Evolutionary conservation across 345 rosid species (phyloP), one percentile per base, ranked within the genome.

Genomic region (Gynandropsis gynandra): DNA sequence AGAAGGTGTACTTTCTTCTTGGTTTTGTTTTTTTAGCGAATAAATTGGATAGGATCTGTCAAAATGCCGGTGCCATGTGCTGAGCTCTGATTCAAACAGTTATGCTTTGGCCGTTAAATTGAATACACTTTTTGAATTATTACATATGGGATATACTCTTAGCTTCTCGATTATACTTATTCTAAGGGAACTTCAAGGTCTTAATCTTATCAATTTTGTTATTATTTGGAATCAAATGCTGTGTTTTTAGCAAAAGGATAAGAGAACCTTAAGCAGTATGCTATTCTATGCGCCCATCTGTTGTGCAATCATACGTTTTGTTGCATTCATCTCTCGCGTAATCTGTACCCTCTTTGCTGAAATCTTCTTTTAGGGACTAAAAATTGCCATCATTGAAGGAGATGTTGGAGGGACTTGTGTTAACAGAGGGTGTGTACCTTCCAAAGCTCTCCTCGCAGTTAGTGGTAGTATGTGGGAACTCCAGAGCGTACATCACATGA

Each of bases 381-480:
- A 92, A 79, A 87, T 94, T 52, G 98, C 97, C 9, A 78, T 92
- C 15, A 76, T 87, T 2, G 98, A 92, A 72, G 97, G 98, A 54
- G 95, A 92, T 68, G 98, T 88, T 35, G n/a, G n/a, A n/a, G n/a
- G n/a, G n/a, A n/a, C n/a, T n/a, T n/a, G n/a, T n/a, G n/a, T n/a
- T n/a, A n/a, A n/a, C n/a, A n/a, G n/a, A n/a, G n/a, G n/a, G n/a
- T n/a, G n/a, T n/a, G n/a, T n/a, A n/a, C n/a, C n/a, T 74, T 92
- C 98, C 1, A 92, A 87, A 71, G 96, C 98, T 47, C 96, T 92
- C 48, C 66, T 87, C 50, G 98, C 98, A 42, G 98, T 92, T 20
- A 87, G 98, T 59, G 98, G 98, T 62, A 61, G 89, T 36, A 82
- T 92, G 96, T 85, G 97, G 0, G 97, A 88, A 43, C 94, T 87